These are phyloP conservation scores for Coelastrella sp. DNA, from an alignment of 139 green algal species.

Conservation along the genomic window DNA sequence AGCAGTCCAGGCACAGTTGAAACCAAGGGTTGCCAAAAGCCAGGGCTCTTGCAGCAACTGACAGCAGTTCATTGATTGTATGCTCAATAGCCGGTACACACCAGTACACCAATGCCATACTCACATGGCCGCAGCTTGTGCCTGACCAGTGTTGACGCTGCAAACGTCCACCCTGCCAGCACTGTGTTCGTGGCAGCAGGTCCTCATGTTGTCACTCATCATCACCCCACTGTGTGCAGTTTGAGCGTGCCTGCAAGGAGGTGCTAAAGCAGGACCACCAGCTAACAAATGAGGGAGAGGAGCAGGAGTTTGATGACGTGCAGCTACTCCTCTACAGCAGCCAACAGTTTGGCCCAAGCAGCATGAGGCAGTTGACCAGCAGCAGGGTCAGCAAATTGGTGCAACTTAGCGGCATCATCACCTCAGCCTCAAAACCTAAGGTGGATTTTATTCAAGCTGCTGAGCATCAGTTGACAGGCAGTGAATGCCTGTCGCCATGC, in stretches of 20 bases:
- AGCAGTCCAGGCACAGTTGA: background rate
- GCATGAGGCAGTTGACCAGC: conserved; percentile 37
- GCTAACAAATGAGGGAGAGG: conserved; percentile 57
- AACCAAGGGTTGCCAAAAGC: background rate
- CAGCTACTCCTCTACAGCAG: conserved; percentile 70
- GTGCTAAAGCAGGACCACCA: conserved; percentile 69
- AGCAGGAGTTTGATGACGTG: conserved; percentile 52
- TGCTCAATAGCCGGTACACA: background rate
- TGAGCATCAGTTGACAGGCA: background rate
- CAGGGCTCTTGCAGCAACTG: background rate
- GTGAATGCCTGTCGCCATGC: no score
- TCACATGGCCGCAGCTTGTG: no score
- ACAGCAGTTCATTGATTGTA: background rate
- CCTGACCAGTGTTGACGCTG: background rate
- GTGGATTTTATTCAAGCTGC: conserved; percentile 40
- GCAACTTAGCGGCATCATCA: conserved; percentile 97
- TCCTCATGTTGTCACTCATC: no score
- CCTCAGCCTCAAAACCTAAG: conserved; percentile 87
- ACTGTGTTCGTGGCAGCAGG: no score
- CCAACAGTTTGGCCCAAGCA: conserved; percentile 58
- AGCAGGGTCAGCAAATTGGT: conserved; percentile 92
- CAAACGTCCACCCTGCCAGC: background rate
- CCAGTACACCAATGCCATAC: background rate
- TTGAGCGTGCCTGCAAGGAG: conserved; percentile 79
- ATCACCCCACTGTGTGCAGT: conserved; percentile 50